A percentile compares a stretch with the other conserved stretches of the same genome.
phyloP scores from a whole-genome alignment of 495 filamentous ascomycete genomes.

The Hypoxylon fragiforme region DNA sequence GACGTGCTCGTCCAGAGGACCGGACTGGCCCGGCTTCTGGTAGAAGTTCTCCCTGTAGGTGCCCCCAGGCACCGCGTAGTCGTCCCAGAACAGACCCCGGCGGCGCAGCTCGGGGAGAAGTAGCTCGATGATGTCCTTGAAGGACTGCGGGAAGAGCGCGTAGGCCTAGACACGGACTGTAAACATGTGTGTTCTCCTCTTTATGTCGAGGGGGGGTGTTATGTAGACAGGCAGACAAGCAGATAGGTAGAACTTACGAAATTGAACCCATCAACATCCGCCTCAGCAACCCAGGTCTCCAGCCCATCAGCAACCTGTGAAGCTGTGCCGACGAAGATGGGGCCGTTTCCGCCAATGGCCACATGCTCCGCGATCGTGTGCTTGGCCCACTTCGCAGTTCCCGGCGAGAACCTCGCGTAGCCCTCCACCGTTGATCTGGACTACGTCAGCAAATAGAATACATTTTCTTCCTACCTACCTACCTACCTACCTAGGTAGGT shows the following conservation, averaged over 20 bases:
- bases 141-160: slow-evolving; percentile 62
- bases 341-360: slow-evolving; percentile 60
- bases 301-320: slow-evolving; percentile 58
- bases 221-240: background rate
- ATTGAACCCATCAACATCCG: slow-evolving; percentile 64
- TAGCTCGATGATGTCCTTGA: slow-evolving; percentile 60
- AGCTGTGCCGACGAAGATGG: slow-evolving; percentile 56
- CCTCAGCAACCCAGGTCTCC: slow-evolving; percentile 59
- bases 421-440: slow-evolving; percentile 45
- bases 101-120: slow-evolving; percentile 58
- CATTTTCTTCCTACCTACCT: too few relatives aligned
- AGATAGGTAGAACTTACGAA: slow-evolving; percentile 49
- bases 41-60: slow-evolving; percentile 53
- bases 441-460: background rate
- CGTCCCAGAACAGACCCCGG: slow-evolving; percentile 54
- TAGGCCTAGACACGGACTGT: too few relatives aligned
- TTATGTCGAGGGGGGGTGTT: background rate
- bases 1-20: slow-evolving; percentile 39
- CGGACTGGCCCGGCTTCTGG: slow-evolving; percentile 34
- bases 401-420: slow-evolving; percentile 42
- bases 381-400: slow-evolving; percentile 64
- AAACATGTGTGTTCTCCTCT: slow-evolving; percentile 1
- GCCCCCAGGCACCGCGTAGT: slow-evolving; percentile 50
- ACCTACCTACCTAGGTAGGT: too few relatives aligned
- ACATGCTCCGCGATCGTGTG: slow-evolving; percentile 61